These are phyloP conservation scores for Rhizopus arrhizus DNA, from an alignment of 371 early-diverging fungal species.

Conservation along the genomic window DNA sequence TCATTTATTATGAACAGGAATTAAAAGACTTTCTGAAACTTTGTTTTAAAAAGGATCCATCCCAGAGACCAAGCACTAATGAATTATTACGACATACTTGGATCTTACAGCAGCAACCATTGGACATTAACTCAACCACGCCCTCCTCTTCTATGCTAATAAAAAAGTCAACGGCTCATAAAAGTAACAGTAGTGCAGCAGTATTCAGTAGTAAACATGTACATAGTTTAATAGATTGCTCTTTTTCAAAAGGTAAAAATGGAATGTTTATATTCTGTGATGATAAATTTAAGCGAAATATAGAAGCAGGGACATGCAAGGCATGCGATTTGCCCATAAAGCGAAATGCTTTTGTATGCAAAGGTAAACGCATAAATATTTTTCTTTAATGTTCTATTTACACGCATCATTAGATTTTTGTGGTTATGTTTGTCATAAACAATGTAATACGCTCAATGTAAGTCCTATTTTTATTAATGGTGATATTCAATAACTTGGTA, in stretches of 20 bases:
- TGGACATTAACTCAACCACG: not conserved
- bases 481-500: not conserved
- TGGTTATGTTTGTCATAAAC: conserved; percentile 48
- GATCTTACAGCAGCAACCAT: conserved; percentile 55
- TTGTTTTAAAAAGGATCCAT: conserved; percentile 85
- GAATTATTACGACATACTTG: conserved; percentile 74
- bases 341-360: conserved; percentile 44
- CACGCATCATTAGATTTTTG: conserved; percentile 25
- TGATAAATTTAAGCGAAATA: not conserved
- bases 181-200: not conserved
- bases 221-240: conserved; percentile 46
- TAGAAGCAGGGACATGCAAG: conserved; percentile 43
- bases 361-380: conserved; percentile 24
- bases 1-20: conserved; percentile 36
- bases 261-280: not conserved
- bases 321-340: conserved; percentile 41
- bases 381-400: not conserved
- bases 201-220: conserved; percentile 11
- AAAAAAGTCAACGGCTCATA: not conserved
- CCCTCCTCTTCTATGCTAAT: not conserved
- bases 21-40: conserved; percentile 71
- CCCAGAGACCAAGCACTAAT: conserved; percentile 56
- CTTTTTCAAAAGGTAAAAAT: conserved; percentile 47
- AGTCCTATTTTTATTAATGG: not conserved
- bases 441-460: conserved; percentile 16